Evolutionary conservation across 495 filamentous ascomycete genomes (phyloP).

Genomic region (Penicillium parvum): DNA sequence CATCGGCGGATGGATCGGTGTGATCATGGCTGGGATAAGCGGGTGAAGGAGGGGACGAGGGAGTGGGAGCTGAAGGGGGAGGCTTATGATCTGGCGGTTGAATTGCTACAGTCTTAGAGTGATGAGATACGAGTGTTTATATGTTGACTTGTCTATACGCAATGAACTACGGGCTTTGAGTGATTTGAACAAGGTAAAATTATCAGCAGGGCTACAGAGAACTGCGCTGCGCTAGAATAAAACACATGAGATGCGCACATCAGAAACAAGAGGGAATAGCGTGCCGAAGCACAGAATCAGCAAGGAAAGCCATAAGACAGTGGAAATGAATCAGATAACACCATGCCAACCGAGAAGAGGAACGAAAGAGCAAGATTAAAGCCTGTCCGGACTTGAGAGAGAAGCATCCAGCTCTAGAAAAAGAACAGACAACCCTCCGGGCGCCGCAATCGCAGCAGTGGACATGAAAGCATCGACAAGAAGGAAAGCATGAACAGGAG

Average conservation of each 20-base stretch:
- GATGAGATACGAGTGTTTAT: too few species aligned
- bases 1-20: too few species aligned
- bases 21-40: too few species aligned
- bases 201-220: conserved; percentile 15
- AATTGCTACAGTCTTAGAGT: too few species aligned
- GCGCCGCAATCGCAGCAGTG: conserved; percentile 8
- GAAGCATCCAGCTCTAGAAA: conserved; percentile 4
- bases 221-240: conserved; percentile 22
- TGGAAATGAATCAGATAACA: conserved; percentile 21
- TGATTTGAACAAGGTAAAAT: conserved; percentile 19
- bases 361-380: conserved; percentile 17
- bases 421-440: conserved; percentile 6
- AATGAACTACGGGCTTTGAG: too few species aligned
- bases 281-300: conserved; percentile 17
- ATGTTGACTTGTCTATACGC: too few species aligned
- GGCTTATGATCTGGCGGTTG: too few species aligned
- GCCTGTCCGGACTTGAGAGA: conserved; percentile 11
- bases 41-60: too few species aligned
- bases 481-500: conserved; percentile 20
- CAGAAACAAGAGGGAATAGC: conserved; percentile 15
- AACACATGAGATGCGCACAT: conserved; percentile 14
- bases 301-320: conserved; percentile 17
- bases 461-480: conserved; percentile 24
- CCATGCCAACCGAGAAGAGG: conserved; percentile 20
- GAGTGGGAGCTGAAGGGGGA: too few species aligned